These are phyloP conservation scores for Coemansia brasiliensis DNA, from an alignment of 192 early-diverging fungal species.

Conservation along the genomic window DNA sequence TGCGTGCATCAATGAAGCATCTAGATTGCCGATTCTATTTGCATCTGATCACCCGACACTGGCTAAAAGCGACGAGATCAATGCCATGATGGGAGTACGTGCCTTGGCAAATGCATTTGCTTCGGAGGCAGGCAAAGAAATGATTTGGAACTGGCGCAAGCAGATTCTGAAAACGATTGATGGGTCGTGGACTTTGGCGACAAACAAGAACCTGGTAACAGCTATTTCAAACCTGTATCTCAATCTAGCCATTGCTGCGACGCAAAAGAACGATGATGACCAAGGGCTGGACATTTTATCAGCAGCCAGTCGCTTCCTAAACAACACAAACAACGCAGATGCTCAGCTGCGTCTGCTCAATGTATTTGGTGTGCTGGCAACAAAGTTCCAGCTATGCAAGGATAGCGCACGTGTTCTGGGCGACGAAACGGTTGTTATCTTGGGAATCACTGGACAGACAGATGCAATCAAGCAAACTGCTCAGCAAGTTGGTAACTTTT, in stretches of 20 bases:
- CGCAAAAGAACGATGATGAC: constrained; percentile 29
- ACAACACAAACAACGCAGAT: constrained; percentile 20
- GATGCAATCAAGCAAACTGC: constrained; percentile 30
- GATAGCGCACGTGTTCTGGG: constrained; percentile 48
- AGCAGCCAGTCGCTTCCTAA: constrained; percentile 32
- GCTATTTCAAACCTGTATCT: constrained; percentile 32
- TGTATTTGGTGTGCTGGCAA: constrained; percentile 46
- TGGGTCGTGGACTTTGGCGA: constrained; percentile 18
- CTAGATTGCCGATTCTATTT: neutral
- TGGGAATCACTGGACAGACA: constrained; percentile 35
- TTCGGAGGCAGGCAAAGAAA: constrained; percentile 42
- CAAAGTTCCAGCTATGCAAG: constrained; percentile 50
- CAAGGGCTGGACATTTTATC: constrained; percentile 35
- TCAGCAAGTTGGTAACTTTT: constrained; percentile 24
- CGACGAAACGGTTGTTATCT: constrained; percentile 40
- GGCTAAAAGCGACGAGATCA: constrained; percentile 61
- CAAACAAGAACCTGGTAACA: constrained; percentile 34
- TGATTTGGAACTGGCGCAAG: constrained; percentile 38
- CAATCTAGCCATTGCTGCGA: constrained; percentile 34
- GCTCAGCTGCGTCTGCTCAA: constrained; percentile 40
- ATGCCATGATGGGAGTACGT: constrained; percentile 76
- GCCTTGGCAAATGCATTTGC: constrained; percentile 73
- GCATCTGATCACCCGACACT: neutral
- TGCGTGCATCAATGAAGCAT: constrained; percentile 29
- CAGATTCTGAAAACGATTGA: constrained; percentile 31